phyloP scores from a whole-genome alignment of 345 rosid genomes.

The Brassica nigra region DNA sequence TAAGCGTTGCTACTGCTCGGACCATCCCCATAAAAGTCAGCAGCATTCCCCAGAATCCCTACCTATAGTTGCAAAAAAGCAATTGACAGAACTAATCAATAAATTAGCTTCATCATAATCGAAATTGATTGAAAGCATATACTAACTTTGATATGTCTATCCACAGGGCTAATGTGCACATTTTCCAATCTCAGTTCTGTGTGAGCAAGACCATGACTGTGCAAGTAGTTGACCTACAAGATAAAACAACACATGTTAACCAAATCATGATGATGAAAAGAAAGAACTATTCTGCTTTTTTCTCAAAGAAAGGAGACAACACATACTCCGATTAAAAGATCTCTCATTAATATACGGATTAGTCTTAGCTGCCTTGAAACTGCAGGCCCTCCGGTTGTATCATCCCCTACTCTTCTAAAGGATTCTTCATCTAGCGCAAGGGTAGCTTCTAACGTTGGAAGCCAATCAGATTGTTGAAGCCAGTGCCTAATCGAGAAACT shows the following conservation, averaged over 20 bases:
- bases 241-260: constrained; percentile 23
- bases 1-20: constrained; percentile 49
- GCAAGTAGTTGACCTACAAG: constrained; percentile 91
- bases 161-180: constrained; percentile 93
- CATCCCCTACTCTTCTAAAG: constrained; percentile 83
- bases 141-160: constrained; percentile 89
- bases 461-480: constrained; percentile 97
- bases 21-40: constrained; percentile 76
- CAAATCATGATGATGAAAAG: constrained; percentile 12
- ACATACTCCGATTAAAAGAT: constrained; percentile 92
- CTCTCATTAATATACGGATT: constrained; percentile 80
- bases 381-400: constrained; percentile 94
- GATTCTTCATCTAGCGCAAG: constrained; percentile 94
- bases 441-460: constrained; percentile 93
- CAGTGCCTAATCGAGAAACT: constrained; percentile 93
- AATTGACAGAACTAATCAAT: constrained; percentile 4
- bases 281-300: background rate
- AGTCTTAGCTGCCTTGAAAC: constrained; percentile 84
- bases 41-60: constrained; percentile 93
- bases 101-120: background rate
- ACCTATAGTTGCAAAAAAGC: constrained; percentile 49
- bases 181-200: constrained; percentile 95
- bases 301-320: constrained; percentile 11
- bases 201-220: constrained; percentile 97
- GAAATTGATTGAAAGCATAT: background rate